Evolutionary conservation across 768 basidiomycete genomes (phyloP).

Genomic region (Termitomyces sp.): DNA sequence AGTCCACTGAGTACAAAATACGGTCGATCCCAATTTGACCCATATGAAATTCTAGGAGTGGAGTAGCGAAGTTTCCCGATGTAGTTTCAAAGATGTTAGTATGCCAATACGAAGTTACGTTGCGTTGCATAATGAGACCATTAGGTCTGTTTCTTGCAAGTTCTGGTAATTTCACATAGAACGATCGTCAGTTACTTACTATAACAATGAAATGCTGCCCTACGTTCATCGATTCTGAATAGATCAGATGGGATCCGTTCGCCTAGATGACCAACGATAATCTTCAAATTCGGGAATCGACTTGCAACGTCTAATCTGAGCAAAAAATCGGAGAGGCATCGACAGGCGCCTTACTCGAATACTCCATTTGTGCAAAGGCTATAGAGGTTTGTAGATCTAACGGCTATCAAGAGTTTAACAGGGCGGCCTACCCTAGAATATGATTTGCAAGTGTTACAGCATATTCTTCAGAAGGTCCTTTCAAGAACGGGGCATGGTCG

Average conservation of each 20-base stretch:
- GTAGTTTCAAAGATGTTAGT: slow-evolving; percentile 36
- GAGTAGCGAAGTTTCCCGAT: slow-evolving; percentile 36
- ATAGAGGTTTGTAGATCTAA: background rate
- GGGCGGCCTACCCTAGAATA: slow-evolving; percentile 27
- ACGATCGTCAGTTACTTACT: background rate
- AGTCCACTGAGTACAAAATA: slow-evolving; percentile 38
- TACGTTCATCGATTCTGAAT: slow-evolving; percentile 33
- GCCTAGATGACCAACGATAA: slow-evolving; percentile 39
- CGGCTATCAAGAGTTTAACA: background rate
- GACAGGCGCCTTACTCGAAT: slow-evolving; percentile 25
- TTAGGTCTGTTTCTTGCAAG: slow-evolving; percentile 20
- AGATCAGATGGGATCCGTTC: slow-evolving; percentile 39
- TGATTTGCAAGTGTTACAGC: slow-evolving; percentile 33
- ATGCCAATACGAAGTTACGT: slow-evolving; percentile 31
- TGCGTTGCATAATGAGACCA: slow-evolving; percentile 33
- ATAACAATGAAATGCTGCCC: background rate
- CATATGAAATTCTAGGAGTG: slow-evolving; percentile 34
- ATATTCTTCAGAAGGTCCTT: slow-evolving; percentile 31
- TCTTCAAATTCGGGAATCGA: slow-evolving; percentile 34
- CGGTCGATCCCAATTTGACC: slow-evolving; percentile 33
- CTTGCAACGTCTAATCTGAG: slow-evolving; percentile 15
- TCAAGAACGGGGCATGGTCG: slow-evolving; percentile 27
- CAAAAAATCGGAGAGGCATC: background rate
- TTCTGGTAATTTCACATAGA: slow-evolving; percentile 18
- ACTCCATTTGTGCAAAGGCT: slow-evolving; percentile 33